Conservation (phyloP, 2,329 filamentous ascomycete species). For the Aspergillus sp. region DNA sequence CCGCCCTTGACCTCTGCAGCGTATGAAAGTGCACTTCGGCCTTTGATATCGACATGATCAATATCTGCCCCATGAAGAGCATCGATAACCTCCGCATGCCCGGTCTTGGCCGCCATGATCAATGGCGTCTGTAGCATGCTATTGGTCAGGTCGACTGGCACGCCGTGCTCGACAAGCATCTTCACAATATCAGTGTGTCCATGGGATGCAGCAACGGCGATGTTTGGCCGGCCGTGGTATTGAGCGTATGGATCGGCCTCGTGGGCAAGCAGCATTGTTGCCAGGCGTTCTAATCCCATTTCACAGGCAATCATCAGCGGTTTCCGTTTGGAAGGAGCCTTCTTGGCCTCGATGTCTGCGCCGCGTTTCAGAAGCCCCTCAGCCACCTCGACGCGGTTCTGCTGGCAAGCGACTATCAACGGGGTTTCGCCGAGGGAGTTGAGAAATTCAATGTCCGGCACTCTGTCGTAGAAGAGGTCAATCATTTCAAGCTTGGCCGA, state of each 20-base stretch:
- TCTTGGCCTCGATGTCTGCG: background rate
- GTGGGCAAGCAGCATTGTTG: background rate
- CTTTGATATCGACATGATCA: background rate
- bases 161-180: background rate
- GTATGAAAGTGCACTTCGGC: background rate
- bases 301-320: background rate
- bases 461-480: background rate
- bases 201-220: background rate
- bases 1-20: background rate
- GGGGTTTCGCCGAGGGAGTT: background rate
- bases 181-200: background rate
- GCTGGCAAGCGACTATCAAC: background rate
- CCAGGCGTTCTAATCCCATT: background rate
- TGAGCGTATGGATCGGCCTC: background rate
- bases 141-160: background rate
- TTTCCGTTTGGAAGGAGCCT: background rate
- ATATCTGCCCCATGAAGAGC: background rate
- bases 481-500: background rate
- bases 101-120: background rate
- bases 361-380: background rate
- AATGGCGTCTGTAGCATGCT: background rate
- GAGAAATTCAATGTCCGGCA: background rate
- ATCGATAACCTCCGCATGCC: background rate
- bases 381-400: background rate
- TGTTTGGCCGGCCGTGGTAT: background rate